Percentiles rank a stretch among this genome's conserved stretches.
These are phyloP conservation scores for Breviolum minutum DNA, from an alignment of 73 alveolate genomes.

Conservation along the genomic window DNA sequence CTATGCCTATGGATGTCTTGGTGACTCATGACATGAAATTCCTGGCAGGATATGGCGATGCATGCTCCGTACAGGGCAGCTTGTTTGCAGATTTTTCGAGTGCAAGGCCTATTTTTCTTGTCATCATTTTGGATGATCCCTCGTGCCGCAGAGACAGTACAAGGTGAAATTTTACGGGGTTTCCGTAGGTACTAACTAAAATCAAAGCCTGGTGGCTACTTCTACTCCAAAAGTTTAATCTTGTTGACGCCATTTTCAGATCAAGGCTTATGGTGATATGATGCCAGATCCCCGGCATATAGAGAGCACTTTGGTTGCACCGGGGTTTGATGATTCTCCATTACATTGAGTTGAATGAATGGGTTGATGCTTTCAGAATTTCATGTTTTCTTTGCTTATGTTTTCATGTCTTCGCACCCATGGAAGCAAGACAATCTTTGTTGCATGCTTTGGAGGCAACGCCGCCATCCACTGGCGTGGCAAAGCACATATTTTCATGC, in stretches of 20 bases:
- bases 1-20: neutral
- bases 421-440: neutral
- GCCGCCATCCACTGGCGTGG: slow-evolving; percentile 94
- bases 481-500: slow-evolving; percentile 85
- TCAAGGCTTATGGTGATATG: slow-evolving; percentile 55
- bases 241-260: too few relatives aligned
- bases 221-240: too few relatives aligned
- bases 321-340: neutral
- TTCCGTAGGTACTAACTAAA: neutral
- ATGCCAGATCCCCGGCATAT: slow-evolving; percentile 76
- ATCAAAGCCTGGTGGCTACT: too few relatives aligned
- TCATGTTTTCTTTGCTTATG: neutral
- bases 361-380: neutral
- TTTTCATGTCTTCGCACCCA: too few relatives aligned
- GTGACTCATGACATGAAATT: neutral
- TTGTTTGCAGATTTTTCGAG: neutral
- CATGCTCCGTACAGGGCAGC: slow-evolving; percentile 47
- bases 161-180: neutral
- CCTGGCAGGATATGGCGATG: slow-evolving; percentile 52
- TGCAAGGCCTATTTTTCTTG: neutral
- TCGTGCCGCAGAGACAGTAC: too few relatives aligned
- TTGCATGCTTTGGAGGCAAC: neutral
- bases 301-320: slow-evolving; percentile 10
- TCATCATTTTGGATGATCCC: neutral
- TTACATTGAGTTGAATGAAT: neutral